Evolutionary conservation across 805 yeast genomes (phyloP), one percentile per base, ranked within the genome.

Genomic region (Teunomyces pallodes): DNA sequence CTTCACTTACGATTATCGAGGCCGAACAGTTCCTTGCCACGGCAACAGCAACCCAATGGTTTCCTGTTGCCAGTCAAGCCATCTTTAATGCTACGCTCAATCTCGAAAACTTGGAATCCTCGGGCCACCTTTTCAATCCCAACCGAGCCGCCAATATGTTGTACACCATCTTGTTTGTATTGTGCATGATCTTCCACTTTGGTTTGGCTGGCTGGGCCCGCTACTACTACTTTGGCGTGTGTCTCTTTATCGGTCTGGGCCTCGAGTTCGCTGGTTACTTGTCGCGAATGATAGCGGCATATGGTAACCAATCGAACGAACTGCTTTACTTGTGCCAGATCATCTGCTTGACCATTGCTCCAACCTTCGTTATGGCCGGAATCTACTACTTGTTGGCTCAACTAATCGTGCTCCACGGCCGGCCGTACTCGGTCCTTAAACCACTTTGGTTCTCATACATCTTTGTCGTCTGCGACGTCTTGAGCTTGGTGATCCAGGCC

Each of bases 361-460:
- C 96, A 0, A 89, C 88, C 16, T 86, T 90, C 62, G 71, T 87
- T 40, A 86, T 87, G 87, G 96, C 87, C 3, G 96, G 92, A 1
- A 73, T 90, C 2, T 90, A 90, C 66, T 85, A 77, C 54, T 72
- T 83, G 46, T 66, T 90, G 53, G 90, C 86, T 5, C 86, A 87
- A 64, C 56, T 86, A 43, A 71, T 83, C 42, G 81, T 84, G 47
- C 64, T 87, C 1, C 82, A 81, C 57, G 64, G 63, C 3, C 45
- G 54, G 49, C 59, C 68, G 13, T 83, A 66, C 53, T 81, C 90
- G 0, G 17, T 67, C 5, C 49, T 80, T 29, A 71, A 67, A 48
- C 91, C 92, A 6, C 73, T 79, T 72, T 71, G 70, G 56, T 85
- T 83, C 58, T 76, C 90, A 0, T 76, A 79, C 45, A 68, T 86